Evolutionary conservation across 257 asterid species (phyloP).

Genomic region (Buddleja alternifolia): DNA sequence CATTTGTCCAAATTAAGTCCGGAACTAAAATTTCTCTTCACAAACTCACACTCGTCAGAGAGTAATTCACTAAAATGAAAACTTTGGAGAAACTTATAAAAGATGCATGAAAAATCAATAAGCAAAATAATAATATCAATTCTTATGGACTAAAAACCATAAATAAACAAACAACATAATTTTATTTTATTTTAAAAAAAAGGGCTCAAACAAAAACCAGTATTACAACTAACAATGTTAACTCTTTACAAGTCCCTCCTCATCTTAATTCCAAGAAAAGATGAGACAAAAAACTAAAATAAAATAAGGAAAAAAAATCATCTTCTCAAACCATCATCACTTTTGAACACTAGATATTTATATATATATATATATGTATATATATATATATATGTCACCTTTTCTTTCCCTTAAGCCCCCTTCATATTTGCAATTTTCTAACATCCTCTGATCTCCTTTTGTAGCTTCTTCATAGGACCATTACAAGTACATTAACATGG

Average conservation of each 20-base stretch:
- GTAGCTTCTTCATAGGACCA: constrained; percentile 8
- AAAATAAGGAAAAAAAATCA: constrained; percentile 19
- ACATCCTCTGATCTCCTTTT: background rate
- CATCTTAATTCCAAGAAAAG: constrained; percentile 28
- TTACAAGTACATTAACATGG: background rate
- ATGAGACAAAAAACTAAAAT: constrained; percentile 18
- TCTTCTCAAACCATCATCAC: constrained; percentile 13
- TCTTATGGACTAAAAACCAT: background rate
- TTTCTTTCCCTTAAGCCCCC: no score
- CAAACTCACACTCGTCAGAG: no score
- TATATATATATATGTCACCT: no score
- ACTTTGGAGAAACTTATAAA: background rate
- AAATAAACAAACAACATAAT: background rate
- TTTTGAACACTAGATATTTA: background rate
- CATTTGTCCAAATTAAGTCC: no score
- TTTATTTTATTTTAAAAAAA: no score
- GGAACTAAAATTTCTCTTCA: no score
- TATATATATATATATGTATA: no score
- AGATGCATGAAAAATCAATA: background rate
- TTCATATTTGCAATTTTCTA: constrained; percentile 19
- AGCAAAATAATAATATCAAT: background rate
- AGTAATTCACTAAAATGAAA: background rate
- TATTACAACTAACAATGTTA: constrained; percentile 30
- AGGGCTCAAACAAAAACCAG: constrained; percentile 20
- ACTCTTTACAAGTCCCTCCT: constrained; percentile 43